Evolutionary conservation across 1,139 yeast genomes (phyloP).

Genomic region (Nematodospora anomalae): DNA sequence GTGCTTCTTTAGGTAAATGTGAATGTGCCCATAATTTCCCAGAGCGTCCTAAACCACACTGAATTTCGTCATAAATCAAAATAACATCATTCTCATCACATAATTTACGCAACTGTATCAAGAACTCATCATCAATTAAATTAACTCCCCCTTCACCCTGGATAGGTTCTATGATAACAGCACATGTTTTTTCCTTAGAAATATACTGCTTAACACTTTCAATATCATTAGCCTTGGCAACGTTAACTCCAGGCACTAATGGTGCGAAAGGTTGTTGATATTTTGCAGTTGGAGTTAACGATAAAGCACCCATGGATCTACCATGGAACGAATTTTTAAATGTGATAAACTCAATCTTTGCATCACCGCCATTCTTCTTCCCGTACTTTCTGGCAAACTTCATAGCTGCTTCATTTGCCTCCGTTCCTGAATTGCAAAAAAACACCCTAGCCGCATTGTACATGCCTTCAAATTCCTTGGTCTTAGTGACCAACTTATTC

Average conservation of each 20-base stretch:
- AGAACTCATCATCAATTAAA: slow-evolving; percentile 61
- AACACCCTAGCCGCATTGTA: slow-evolving; percentile 79
- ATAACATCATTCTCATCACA: slow-evolving; percentile 73
- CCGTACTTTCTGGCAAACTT: slow-evolving; percentile 93
- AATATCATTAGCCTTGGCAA: slow-evolving; percentile 61
- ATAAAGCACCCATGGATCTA: slow-evolving; percentile 87
- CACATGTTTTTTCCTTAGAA: slow-evolving; percentile 72
- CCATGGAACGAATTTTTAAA: slow-evolving; percentile 93
- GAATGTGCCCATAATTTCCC: slow-evolving; percentile 95
- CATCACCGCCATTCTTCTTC: slow-evolving; percentile 49
- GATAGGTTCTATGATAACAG: slow-evolving; percentile 91
- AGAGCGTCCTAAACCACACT: slow-evolving; percentile 92
- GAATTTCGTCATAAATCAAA: slow-evolving; percentile 92
- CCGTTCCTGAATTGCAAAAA: slow-evolving; percentile 90
- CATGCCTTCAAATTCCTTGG: slow-evolving; percentile 76
- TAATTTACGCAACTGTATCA: slow-evolving; percentile 61
- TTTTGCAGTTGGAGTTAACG: slow-evolving; percentile 89
- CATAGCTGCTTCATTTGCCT: slow-evolving; percentile 96
- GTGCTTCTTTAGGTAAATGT: slow-evolving; percentile 68
- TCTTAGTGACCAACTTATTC: slow-evolving; percentile 65
- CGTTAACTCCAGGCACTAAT: slow-evolving; percentile 77
- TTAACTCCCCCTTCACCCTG: slow-evolving; percentile 98
- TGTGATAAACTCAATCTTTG: slow-evolving; percentile 76
- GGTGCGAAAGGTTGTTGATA: slow-evolving; percentile 92
- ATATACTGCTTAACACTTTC: slow-evolving; percentile 59